Evolutionary conservation across 257 asterid species (phyloP), one percentile per base, ranked within the genome.

Genomic region (Craterostigma plantagineum): DNA sequence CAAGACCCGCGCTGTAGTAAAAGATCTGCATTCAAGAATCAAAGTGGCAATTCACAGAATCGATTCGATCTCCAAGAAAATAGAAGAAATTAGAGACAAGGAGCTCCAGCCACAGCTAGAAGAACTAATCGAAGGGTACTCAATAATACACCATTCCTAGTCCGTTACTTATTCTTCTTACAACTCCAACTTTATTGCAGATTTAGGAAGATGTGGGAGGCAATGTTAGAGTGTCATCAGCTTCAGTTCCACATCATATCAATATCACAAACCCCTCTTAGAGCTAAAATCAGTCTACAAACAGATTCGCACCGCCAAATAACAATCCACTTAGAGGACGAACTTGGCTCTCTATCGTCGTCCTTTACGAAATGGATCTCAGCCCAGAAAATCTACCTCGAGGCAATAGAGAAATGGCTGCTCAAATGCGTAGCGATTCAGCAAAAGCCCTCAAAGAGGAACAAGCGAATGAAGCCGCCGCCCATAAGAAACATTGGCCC

Each of bases 71-170:
- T 79, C 95, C 0, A 77, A 73, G 71, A 77, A 79, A 47, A 83
- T 90, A 0, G 98, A 90, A 70, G 94, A 79, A 44, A 63, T 90
- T 37, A 65, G 95, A 68, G 95, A 90, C 53, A 50, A 67, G 16
- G 94, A 83, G 60, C 92, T 90, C 43, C 94, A 79, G 62, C 99
- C 92, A 37, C 99, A 90, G 63, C 86, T 90, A 9, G 95, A 90
- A 72, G 99, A 83, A 68, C 65, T 90, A 67, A 83, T 90, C 13
- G 84, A 77, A 50, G 94, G 99, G 99, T 79, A 72, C 14, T 76
- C 53, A 47, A n/a, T n/a, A n/a, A 49, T 44, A 42, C 35, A 3
- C 57, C 37, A 3, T 9, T 53, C 42, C 8, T 10, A 36, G 14
- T 8, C 40, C 40, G 16, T n/a, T 50, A 17, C 23, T 9, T 46